These are phyloP conservation scores for Candida golubevii DNA, from an alignment of 805 yeast species.

Conservation along the genomic window DNA sequence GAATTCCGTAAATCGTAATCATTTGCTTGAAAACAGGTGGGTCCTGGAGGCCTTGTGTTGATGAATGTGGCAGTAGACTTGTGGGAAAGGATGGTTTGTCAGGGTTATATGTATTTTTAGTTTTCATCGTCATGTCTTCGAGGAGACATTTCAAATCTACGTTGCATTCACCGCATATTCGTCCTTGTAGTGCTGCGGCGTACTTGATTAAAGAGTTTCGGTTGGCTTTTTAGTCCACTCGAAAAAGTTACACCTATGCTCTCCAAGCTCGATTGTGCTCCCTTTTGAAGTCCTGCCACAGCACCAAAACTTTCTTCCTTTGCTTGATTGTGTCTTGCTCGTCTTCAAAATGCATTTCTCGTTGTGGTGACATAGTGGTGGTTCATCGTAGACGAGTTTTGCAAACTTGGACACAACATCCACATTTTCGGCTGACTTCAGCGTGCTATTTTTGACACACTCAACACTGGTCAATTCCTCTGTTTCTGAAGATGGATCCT, in stretches of 20 bases:
- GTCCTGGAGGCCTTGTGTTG: too few relatives aligned
- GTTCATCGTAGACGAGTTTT: constrained; percentile 18
- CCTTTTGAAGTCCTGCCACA: constrained; percentile 19
- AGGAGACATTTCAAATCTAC: constrained; percentile 8
- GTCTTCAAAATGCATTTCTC: constrained; percentile 26
- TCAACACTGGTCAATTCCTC: background rate
- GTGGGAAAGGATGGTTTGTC: constrained; percentile 8
- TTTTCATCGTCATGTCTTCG: constrained; percentile 6
- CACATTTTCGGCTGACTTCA: background rate
- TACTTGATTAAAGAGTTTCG: background rate
- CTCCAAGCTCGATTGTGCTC: constrained; percentile 12
- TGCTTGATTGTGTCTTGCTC: constrained; percentile 22
- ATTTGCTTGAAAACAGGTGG: background rate
- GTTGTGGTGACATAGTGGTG: constrained; percentile 28
- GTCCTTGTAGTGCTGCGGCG: background rate
- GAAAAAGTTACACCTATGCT: constrained; percentile 16
- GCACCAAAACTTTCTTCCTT: constrained; percentile 33
- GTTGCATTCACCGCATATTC: background rate
- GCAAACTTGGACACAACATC: constrained; percentile 10
- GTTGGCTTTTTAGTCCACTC: constrained; percentile 15
- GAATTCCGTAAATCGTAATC: constrained; percentile 82
- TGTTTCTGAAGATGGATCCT: background rate
- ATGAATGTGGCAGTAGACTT: background rate
- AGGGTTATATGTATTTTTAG: constrained; percentile 12
- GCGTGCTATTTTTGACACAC: background rate